Base-by-base conservation (phyloP, 148 eudicot species). In the Agrostemma githago region DNA sequence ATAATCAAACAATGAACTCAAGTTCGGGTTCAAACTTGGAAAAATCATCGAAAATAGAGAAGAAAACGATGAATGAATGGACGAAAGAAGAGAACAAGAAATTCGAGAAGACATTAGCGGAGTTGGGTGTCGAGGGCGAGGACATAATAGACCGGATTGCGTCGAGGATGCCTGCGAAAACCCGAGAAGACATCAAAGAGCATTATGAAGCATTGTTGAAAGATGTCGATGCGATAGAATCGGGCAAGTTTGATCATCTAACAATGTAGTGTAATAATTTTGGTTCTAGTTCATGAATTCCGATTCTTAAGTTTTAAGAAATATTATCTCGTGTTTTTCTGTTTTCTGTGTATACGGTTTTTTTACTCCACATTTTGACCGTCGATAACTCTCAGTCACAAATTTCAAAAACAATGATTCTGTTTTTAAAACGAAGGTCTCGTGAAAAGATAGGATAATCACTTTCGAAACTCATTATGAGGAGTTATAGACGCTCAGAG, bases 71-170 rank as follows among this genome's bases (percentile, higher is more conserved):
- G 34, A 26, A 19, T 9, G 60, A 20, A 74, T 74, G 77, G 77
- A 74, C 61, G 2, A 51, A 39, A 17, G 77, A 74, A 59, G 77
- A 74, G 37, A 61, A 63, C 9, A 74, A 74, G 62, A 74, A 48
- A 5, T 74, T 74, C 44, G 77, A 74, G 62, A 34, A 46, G 21
- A 26, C 61, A 9, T 41, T 74, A 48, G 77, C 70, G 37, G 70
- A 74, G 14, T 3, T 64, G 43, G 77, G 61, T 21, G 2, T 46
- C n/a, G 12, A 37, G 5, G 2, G 70, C 4, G 16, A 1, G n/a
- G 19, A 70, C 12, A 3, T 53, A 21, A 20, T 70, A 2, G 70
- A 74, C n/a, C 59, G 17, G 34, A 63, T 74, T 15, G 70, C 77
- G 10, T 37, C 37, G 48, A 74, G 77, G 46, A 54, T 74, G 17